Evolutionary conservation across 139 green algal species (phyloP).

Genomic region (Chlamydomonas asymmetrica): DNA sequence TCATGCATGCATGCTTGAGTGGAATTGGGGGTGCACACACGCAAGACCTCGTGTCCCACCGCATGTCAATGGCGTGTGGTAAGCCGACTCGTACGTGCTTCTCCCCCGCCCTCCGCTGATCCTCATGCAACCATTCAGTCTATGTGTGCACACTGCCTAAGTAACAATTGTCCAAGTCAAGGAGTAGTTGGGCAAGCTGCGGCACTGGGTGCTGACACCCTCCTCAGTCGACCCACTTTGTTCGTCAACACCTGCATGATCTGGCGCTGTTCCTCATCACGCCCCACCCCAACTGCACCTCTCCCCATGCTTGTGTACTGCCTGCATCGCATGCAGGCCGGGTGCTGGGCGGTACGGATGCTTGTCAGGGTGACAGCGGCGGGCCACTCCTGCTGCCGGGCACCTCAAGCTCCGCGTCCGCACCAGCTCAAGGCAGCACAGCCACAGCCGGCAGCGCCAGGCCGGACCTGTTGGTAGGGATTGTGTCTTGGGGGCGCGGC

Average conservation of each 20-base stretch:
- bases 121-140: too few species aligned
- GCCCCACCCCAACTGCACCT: too few species aligned
- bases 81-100: too few species aligned
- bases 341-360: slow-evolving; percentile 22
- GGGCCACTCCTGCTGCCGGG: slow-evolving; percentile 34
- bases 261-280: not conserved
- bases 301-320: not conserved
- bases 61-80: too few species aligned
- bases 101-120: too few species aligned
- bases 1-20: not conserved
- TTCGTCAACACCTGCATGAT: not conserved
- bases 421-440: too few species aligned
- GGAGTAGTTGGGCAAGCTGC: not conserved
- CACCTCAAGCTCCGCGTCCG: too few species aligned
- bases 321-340: not conserved
- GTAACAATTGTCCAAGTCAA: not conserved
- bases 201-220: not conserved
- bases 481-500: too few species aligned
- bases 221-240: too few species aligned
- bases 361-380: slow-evolving; percentile 40
- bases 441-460: too few species aligned
- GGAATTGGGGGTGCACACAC: too few species aligned
- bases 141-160: not conserved
- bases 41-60: not conserved
- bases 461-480: too few species aligned